Evolutionary conservation across 106 monocot genomes (phyloP), one percentile per base, ranked within the genome.

Genomic region (Narthecium ossifragum): DNA sequence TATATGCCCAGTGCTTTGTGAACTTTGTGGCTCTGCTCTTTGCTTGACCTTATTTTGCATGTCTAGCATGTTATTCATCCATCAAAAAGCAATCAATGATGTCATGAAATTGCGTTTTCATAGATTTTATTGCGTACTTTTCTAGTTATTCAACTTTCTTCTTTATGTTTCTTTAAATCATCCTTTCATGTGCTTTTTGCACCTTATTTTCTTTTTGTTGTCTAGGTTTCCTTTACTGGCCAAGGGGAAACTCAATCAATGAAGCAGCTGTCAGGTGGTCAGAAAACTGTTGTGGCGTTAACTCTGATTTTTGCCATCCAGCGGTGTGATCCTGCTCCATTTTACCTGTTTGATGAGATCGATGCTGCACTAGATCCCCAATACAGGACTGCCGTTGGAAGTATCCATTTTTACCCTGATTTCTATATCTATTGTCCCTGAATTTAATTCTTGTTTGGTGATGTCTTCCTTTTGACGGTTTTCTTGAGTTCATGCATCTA

Each of bases 211-310:
- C n/a, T n/a, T 48, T 43, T 51, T 51, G 25, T 40, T 46, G 18
- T 8, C 13, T 67, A 99, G 98, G 98, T 99, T 56, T 99, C 98
- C 11, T 99, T 99, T 62, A 99, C 98, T 54, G 98, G 91, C 47
- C 91, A 91, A 88, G 91, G 98, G 47, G 91, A 99, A 65, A 99
- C 98, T 51, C 98, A 91, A 55, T 99, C 88, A 14, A 99, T 99
- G 98, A 99, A 99, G 62, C 98, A 99, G 45, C 72, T 99, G 5
- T 99, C 98, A 53, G 91, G 98, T 33, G 98, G 98, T 24, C 98
- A 99, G 81, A 99, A 99, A 54, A 99, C 98, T 6, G 91, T 99
- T 23, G 98, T 99, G 18, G 98, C 98, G 17, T 70, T 99, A 59
- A 88, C 98, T 18, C 66, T 91, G 33, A 99, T 91, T 40, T 99